Conservation (phyloP, 2,329 filamentous ascomycete genomes). For the Fusarium sp. region DNA sequence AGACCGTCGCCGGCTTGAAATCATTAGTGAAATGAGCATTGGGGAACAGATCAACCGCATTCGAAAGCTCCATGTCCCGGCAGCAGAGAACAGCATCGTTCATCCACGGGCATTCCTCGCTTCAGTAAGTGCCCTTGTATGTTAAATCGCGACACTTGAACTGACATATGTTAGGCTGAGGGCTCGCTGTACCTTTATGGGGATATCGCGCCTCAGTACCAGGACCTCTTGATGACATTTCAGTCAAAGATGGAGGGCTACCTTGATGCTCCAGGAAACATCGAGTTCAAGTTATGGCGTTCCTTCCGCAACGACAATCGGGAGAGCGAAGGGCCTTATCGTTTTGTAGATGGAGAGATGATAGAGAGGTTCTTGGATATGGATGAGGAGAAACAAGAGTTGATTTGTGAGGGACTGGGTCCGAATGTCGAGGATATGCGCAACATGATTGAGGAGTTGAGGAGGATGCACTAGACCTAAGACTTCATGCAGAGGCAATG, state of each 20-base stretch:
- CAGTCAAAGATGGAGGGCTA: conserved; percentile 77
- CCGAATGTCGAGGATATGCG: conserved; percentile 74
- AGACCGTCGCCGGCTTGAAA: conserved; percentile 76
- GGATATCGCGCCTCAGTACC: conserved; percentile 77
- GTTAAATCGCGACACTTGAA: background rate
- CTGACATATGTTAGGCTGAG: conserved; percentile 73
- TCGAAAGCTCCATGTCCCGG: conserved; percentile 76
- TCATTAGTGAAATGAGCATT: conserved; percentile 84
- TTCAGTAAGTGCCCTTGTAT: conserved; percentile 71
- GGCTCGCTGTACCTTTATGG: conserved; percentile 93
- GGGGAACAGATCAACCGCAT: conserved; percentile 96
- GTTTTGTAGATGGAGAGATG: conserved; percentile 94
- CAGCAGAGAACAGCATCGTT: conserved; percentile 74
- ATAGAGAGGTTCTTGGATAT: conserved; percentile 87
- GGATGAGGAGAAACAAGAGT: conserved; percentile 67
- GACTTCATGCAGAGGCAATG: background rate
- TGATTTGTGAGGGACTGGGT: conserved; percentile 67
- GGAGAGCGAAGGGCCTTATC: conserved; percentile 81
- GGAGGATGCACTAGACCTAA: conserved; percentile 70
- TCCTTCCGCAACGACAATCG: conserved; percentile 81
- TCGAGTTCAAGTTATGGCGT: conserved; percentile 84
- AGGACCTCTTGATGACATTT: conserved; percentile 85
- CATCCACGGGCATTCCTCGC: conserved; percentile 87
- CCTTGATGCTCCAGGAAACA: conserved; percentile 76
- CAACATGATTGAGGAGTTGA: conserved; percentile 72